Evolutionary conservation across 1,284 basidiomycete genomes (phyloP), one percentile per base, ranked within the genome.

Genomic region (Chalciporus piperatoides): DNA sequence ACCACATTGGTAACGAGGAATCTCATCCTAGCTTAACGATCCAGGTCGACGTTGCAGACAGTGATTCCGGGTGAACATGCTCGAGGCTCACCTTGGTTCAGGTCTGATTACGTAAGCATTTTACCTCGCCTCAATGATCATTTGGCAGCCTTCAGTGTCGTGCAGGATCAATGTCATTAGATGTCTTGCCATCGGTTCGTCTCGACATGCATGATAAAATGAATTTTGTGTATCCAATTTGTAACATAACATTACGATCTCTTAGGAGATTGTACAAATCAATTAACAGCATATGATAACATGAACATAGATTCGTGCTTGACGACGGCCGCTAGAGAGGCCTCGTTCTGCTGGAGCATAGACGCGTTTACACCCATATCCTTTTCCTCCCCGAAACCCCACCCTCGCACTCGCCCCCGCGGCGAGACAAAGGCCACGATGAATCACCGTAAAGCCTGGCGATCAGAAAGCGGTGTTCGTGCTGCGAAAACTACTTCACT

Each of bases 161-260:
- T 19, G 19, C 19, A 19, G 33, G n/a, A 17, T 35, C 27, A 28
- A 28, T 4, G 10, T 28, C 19, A 19, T 28, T 28, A n/a, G 27
- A 10, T 11, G 27, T 30, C 28, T 30, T 30, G 11, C 28, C 28
- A 30, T 30, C 11, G 11, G 11, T 12, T 12, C 28, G 14, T 30
- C 27, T 28, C 27, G 10, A 28, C 28, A 30, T 30, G 28, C 28
- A 30, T 30, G 10, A 30, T 0, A 7, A 14, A 24, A 30, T 30
- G 30, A 32, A 12, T 30, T 44, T 52, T 25, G 37, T 36, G 56
- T 51, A 57, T 53, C 47, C 57, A 49, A 41, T n/a, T 45, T 19
- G 24, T 55, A 67, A 58, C 63, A 55, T 63, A 62, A 58, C 54
- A 63, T 67, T 67, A 63, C 46, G 57, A 44, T 48, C 60, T 59